Evolutionary conservation across 768 basidiomycete genomes (phyloP).

Genomic region (Auricularia cornea): DNA sequence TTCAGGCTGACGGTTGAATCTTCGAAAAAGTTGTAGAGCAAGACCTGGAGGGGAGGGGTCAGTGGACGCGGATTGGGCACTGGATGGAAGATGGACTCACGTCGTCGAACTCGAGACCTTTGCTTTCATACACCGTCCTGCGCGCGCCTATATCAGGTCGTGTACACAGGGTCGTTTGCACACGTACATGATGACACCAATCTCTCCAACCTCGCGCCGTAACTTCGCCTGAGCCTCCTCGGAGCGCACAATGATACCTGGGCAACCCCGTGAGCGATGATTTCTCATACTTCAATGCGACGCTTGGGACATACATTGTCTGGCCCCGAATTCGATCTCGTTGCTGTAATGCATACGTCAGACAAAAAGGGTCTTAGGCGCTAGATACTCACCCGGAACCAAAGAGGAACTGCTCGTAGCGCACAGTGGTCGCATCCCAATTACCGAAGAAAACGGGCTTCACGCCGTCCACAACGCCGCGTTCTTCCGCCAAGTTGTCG

Average conservation of each 20-base stretch:
- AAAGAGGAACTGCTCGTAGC: slow-evolving; percentile 52
- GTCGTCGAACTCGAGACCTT: slow-evolving; percentile 61
- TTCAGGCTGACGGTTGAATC: slow-evolving; percentile 44
- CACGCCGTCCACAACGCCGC: slow-evolving; percentile 43
- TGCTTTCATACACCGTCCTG: slow-evolving; percentile 52
- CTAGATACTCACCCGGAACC: slow-evolving; percentile 1
- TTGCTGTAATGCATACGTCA: background rate
- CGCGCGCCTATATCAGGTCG: background rate
- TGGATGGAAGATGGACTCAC: slow-evolving; percentile 21
- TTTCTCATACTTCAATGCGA: too few species aligned
- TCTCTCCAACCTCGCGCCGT: slow-evolving; percentile 43
- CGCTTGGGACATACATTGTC: slow-evolving; percentile 14
- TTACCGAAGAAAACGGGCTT: slow-evolving; percentile 52
- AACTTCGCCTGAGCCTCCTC: slow-evolving; percentile 42
- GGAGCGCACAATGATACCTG: slow-evolving; percentile 58
- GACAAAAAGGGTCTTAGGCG: background rate
- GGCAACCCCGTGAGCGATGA: too few species aligned
- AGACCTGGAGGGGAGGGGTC: slow-evolving; percentile 37
- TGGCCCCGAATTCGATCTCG: slow-evolving; percentile 52
- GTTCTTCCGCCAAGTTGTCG: slow-evolving; percentile 48
- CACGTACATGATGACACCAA: slow-evolving; percentile 28
- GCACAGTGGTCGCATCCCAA: slow-evolving; percentile 24
- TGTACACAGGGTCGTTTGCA: background rate
- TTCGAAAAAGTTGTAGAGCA: slow-evolving; percentile 68
- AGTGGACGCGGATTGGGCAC: too few species aligned